Conservation (phyloP, 148 eudicot species). For the Camellia granthamiana region DNA sequence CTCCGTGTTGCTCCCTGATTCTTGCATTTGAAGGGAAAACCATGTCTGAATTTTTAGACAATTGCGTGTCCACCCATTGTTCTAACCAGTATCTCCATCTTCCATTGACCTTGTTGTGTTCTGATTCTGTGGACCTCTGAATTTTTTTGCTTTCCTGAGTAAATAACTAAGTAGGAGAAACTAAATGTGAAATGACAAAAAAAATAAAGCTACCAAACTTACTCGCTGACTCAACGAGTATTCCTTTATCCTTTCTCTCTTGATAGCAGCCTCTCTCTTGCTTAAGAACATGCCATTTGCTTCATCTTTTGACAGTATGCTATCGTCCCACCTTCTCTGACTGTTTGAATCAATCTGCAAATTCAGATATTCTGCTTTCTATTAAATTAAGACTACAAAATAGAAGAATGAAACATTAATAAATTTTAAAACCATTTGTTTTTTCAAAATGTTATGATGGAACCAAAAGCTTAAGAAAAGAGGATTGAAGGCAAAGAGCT, state of each 20-base stretch:
- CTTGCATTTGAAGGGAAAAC: slow-evolving; percentile 20
- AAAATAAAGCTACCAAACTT: not conserved
- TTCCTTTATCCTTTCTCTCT: slow-evolving; percentile 56
- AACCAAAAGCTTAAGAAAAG: too few species aligned
- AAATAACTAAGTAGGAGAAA: not conserved
- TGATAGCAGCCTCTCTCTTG: slow-evolving; percentile 55
- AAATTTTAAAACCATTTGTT: too few species aligned
- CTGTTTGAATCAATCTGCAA: slow-evolving; percentile 49
- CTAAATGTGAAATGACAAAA: not conserved
- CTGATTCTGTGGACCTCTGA: slow-evolving; percentile 66
- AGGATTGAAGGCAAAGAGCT: too few species aligned
- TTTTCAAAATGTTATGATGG: too few species aligned
- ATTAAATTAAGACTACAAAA: not conserved
- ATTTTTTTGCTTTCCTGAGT: not conserved
- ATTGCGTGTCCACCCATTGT: slow-evolving; percentile 50
- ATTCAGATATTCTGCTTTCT: not conserved
- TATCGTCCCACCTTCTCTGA: slow-evolving; percentile 59
- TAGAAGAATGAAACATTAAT: not conserved
- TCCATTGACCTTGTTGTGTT: slow-evolving; percentile 41
- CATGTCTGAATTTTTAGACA: slow-evolving; percentile 31
- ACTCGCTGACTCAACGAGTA: slow-evolving; percentile 58
- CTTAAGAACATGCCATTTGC: slow-evolving; percentile 37
- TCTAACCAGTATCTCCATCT: slow-evolving; percentile 62
- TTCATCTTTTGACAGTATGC: slow-evolving; percentile 49
- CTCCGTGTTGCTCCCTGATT: slow-evolving; percentile 22